Conservation (phyloP, 148 eudicot genomes). For the Amaranthus cruentus region DNA sequence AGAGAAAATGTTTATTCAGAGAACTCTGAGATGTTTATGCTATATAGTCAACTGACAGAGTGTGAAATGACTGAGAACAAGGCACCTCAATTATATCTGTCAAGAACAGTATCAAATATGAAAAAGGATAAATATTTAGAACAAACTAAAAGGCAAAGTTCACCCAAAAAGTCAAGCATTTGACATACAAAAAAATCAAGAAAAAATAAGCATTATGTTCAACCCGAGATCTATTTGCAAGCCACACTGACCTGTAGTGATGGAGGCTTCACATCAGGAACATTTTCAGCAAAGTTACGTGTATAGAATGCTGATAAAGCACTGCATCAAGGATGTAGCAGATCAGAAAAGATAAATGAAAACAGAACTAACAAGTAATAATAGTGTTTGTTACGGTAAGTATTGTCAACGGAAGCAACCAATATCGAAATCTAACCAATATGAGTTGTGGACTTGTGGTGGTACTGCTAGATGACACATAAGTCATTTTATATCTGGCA, state of each 20-base stretch:
- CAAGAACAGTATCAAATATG: background rate
- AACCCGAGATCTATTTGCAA: background rate
- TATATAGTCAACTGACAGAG: background rate
- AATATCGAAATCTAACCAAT: background rate
- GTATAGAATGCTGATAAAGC: constrained; percentile 93
- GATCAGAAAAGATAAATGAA: background rate
- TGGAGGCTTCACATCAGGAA: constrained; percentile 74
- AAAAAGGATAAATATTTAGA: background rate
- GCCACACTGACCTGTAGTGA: constrained; percentile 64
- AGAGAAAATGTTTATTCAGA: background rate
- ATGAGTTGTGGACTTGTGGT: background rate
- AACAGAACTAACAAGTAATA: background rate
- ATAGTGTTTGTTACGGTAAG: background rate
- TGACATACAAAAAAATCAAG: constrained; percentile 3
- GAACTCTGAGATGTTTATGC: background rate
- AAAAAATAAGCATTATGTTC: constrained; percentile 3
- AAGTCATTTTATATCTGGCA: too few species aligned
- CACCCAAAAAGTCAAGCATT: background rate
- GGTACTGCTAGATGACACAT: too few species aligned
- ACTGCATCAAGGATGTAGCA: constrained; percentile 48
- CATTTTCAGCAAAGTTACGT: constrained; percentile 68
- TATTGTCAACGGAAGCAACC: background rate
- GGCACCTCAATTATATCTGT: background rate
- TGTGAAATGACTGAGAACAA: background rate
- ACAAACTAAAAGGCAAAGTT: background rate